Percentiles rank a stretch among this genome's conserved stretches.
These are phyloP conservation scores for Amphibolis antarctica DNA, from an alignment of 106 monocot genomes.

Conservation along the genomic window DNA sequence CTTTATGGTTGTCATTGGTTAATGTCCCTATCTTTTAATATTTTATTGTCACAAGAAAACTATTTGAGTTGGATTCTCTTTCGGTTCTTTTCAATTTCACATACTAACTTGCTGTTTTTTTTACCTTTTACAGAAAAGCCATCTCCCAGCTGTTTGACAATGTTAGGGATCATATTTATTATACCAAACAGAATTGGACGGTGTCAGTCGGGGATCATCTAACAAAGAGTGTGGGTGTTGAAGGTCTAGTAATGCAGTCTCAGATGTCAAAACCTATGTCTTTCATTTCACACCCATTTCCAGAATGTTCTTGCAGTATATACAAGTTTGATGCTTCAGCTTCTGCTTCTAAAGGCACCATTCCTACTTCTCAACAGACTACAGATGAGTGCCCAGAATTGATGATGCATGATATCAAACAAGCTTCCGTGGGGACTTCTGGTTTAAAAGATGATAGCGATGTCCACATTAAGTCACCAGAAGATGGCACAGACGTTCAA, in stretches of 20 bases:
- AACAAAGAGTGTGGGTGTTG: conserved; percentile 42
- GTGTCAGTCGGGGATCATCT: conserved; percentile 41
- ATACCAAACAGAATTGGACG: conserved; percentile 71
- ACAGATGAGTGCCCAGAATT: conserved; percentile 40
- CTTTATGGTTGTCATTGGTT: too few relatives aligned
- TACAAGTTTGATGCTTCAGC: conserved; percentile 16
- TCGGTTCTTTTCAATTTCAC: too few relatives aligned
- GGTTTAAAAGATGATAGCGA: not conserved
- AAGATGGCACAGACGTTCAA: conserved; percentile 13
- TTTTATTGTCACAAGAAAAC: too few relatives aligned
- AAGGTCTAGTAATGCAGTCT: conserved; percentile 45
- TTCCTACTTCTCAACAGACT: not conserved
- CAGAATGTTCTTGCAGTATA: conserved; percentile 73
- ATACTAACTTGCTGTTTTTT: not conserved
- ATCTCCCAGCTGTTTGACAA: conserved; percentile 36
- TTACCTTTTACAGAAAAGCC: conserved; percentile 32
- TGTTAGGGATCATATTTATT: conserved; percentile 40
- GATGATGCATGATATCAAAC: conserved; percentile 31
- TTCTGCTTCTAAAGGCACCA: not conserved
- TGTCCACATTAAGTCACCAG: not conserved
- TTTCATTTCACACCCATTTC: conserved; percentile 74
- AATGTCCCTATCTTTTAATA: too few relatives aligned
- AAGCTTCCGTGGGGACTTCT: not conserved
- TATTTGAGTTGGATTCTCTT: too few relatives aligned
- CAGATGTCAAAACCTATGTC: conserved; percentile 37